These are phyloP conservation scores for Acarospora socialis DNA, from an alignment of 2,329 filamentous ascomycete species.

Conservation along the genomic window DNA sequence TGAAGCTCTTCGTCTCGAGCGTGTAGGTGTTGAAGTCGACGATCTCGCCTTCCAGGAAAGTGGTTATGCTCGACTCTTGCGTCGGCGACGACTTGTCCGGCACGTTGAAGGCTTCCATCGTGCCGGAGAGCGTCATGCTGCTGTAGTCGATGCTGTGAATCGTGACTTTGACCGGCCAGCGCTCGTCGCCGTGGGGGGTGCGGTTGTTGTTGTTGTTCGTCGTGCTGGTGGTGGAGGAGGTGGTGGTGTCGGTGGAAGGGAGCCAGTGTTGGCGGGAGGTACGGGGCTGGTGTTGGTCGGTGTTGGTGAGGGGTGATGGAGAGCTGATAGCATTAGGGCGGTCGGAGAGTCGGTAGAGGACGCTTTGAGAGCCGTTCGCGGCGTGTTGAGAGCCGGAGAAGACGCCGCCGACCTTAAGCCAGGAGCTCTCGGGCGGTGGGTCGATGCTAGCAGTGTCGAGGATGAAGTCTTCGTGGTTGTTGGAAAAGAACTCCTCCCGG, in stretches of 20 bases:
- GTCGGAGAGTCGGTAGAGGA: slow-evolving; percentile 20
- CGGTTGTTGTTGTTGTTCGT: slow-evolving; percentile 5
- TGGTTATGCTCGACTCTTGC: slow-evolving; percentile 40
- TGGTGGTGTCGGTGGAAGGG: slow-evolving; percentile 6
- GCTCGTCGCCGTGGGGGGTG: slow-evolving; percentile 32
- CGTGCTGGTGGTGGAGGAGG: slow-evolving; percentile 6
- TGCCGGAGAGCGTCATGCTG: slow-evolving; percentile 49
- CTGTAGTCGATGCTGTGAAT: slow-evolving; percentile 48
- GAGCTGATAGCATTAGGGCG: background rate
- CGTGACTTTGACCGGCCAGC: slow-evolving; percentile 54
- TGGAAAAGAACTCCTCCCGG: slow-evolving; percentile 37
- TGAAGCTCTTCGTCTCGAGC: slow-evolving; percentile 33
- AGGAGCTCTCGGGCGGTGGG: slow-evolving; percentile 41
- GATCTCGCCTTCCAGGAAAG: slow-evolving; percentile 55
- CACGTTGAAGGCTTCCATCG: slow-evolving; percentile 57
- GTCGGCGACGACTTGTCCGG: slow-evolving; percentile 35
- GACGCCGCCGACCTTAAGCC: slow-evolving; percentile 45
- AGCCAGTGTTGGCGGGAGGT: background rate
- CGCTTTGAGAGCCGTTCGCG: slow-evolving; percentile 18
- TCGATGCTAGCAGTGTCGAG: slow-evolving; percentile 38
- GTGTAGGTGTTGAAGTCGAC: slow-evolving; percentile 44
- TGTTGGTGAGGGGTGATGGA: background rate
- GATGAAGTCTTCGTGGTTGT: slow-evolving; percentile 42
- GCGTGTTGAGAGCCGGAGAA: slow-evolving; percentile 50
- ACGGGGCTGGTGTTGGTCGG: background rate